phyloP scores from a whole-genome alignment of 371 early-diverging fungal genomes.

The Mortierella sp. region DNA sequence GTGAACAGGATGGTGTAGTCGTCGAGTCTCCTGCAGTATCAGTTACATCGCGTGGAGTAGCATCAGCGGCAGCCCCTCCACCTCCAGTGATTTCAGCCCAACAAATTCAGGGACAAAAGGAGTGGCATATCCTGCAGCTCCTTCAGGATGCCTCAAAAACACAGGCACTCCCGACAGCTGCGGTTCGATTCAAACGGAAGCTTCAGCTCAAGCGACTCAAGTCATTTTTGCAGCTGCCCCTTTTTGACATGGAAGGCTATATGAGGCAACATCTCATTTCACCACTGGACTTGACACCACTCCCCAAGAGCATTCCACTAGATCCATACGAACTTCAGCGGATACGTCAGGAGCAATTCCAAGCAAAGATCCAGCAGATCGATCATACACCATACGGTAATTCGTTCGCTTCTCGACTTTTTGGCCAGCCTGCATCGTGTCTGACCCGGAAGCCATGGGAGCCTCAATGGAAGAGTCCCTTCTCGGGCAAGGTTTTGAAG shows the following conservation, averaged over 20 bases:
- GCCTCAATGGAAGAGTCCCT: conserved; percentile 48
- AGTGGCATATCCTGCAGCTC: conserved; percentile 68
- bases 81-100: conserved; percentile 27
- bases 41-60: too few relatives aligned
- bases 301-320: conserved; percentile 53
- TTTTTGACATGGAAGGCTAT: conserved; percentile 70
- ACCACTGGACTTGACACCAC: conserved; percentile 49
- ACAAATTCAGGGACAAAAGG: conserved; percentile 58
- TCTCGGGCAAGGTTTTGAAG: conserved; percentile 45
- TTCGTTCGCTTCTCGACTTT: conserved; percentile 79
- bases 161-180: conserved; percentile 59
- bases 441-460: conserved; percentile 64
- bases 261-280: conserved; percentile 57
- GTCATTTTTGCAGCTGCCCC: conserved; percentile 66
- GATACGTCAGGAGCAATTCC: conserved; percentile 39
- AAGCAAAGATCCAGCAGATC: conserved; percentile 42
- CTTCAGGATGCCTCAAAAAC: conserved; percentile 60
- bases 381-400: conserved; percentile 67
- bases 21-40: too few relatives aligned
- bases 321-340: conserved; percentile 39
- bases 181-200: conserved; percentile 72
- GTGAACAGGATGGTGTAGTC: too few relatives aligned
- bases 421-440: conserved; percentile 68
- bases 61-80: background rate
- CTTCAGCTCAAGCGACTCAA: conserved; percentile 68